phyloP scores from a whole-genome alignment of 371 early-diverging fungal species.

The Gilbertella persicaria region DNA sequence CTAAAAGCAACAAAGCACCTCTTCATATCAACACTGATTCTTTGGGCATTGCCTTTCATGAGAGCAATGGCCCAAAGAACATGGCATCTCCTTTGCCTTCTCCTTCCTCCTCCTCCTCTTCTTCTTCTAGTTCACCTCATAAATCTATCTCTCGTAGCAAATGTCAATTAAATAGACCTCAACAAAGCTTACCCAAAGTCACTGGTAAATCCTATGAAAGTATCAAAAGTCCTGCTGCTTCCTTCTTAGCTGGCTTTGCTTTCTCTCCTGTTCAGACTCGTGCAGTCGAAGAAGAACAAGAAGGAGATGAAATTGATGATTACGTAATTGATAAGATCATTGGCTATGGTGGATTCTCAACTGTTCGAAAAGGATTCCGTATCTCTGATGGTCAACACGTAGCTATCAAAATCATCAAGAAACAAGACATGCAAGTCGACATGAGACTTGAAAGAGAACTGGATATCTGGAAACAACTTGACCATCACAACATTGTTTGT shows the following conservation, averaged over 20 bases:
- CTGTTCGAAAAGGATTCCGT: constrained; percentile 61
- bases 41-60: constrained; percentile 26
- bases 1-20: constrained; percentile 8
- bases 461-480: constrained; percentile 63
- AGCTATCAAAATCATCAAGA: constrained; percentile 54
- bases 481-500: constrained; percentile 66
- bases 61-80: not conserved
- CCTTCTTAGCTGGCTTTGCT: constrained; percentile 56
- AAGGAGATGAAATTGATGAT: constrained; percentile 71
- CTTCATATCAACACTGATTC: constrained; percentile 29
- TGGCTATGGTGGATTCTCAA: constrained; percentile 65
- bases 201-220: constrained; percentile 51
- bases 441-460: constrained; percentile 51
- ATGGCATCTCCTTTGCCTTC: constrained; percentile 23
- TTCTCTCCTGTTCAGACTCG: constrained; percentile 26
- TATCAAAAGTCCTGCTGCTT: constrained; percentile 58
- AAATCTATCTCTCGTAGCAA: constrained; percentile 14
- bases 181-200: constrained; percentile 15
- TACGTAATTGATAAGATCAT: constrained; percentile 57
- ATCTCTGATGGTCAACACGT: constrained; percentile 36
- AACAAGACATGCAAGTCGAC: constrained; percentile 15
- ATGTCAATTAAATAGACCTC: constrained; percentile 26
- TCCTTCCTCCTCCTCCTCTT: constrained; percentile 31
- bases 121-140: constrained; percentile 13
- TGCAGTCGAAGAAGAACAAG: constrained; percentile 37